Conservation (phyloP, 2,329 filamentous ascomycete genomes). For the Alternaria incomplexa region DNA sequence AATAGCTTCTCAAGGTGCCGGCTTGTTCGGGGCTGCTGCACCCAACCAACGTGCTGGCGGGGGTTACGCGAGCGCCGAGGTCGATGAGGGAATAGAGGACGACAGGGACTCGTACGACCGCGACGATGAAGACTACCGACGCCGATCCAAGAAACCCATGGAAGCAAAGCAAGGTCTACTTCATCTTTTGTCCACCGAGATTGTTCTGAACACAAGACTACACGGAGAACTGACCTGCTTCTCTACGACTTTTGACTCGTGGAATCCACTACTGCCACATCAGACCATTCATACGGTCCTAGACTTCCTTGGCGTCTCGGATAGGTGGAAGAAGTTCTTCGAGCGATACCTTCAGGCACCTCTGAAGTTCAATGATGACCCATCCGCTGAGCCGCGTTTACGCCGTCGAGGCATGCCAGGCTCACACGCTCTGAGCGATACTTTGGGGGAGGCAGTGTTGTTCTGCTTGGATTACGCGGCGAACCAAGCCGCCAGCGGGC, state of each 20-base stretch:
- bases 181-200: conserved; percentile 39
- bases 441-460: conserved; percentile 56
- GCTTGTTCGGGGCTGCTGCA: neutral
- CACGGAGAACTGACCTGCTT: conserved; percentile 40
- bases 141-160: conserved; percentile 26
- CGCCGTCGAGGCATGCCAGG: conserved; percentile 55
- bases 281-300: conserved; percentile 53
- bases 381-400: conserved; percentile 42
- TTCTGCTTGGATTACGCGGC: conserved; percentile 57
- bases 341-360: conserved; percentile 55
- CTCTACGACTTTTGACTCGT: conserved; percentile 40
- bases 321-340: conserved; percentile 54
- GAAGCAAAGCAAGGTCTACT: conserved; percentile 39
- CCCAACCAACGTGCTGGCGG: neutral
- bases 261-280: conserved; percentile 51
- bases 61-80: neutral
- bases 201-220: conserved; percentile 39
- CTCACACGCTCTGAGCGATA: conserved; percentile 55
- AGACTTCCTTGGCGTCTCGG: conserved; percentile 53
- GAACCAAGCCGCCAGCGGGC: conserved; percentile 50
- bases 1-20: neutral
- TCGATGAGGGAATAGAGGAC: conserved; percentile 1
- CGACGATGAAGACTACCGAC: neutral
- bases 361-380: conserved; percentile 51
- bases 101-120: conserved; percentile 5